Evolutionary conservation across 2,329 filamentous ascomycete species (phyloP).

Genomic region (Triangularia verruculosa): DNA sequence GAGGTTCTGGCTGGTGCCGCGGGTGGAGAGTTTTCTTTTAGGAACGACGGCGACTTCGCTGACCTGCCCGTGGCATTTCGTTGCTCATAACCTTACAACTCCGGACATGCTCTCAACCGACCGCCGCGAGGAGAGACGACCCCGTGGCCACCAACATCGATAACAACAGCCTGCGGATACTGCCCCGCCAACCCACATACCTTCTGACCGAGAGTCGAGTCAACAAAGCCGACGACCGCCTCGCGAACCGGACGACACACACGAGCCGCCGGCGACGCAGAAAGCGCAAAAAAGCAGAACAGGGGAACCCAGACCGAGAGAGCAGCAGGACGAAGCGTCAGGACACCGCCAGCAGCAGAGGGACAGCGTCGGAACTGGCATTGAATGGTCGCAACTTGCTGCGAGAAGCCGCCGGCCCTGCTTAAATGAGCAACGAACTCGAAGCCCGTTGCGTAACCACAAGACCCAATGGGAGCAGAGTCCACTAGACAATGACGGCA

Average conservation of each 20-base stretch:
- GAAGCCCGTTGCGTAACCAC: slow-evolving; percentile 44
- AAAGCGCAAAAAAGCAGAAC: slow-evolving; percentile 1
- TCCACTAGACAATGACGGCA: slow-evolving; percentile 37
- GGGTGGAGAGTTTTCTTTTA: slow-evolving; percentile 23
- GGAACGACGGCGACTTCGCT: slow-evolving; percentile 11
- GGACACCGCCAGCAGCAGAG: slow-evolving; percentile 4
- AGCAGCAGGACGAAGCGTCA: neutral
- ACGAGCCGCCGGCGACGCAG: neutral
- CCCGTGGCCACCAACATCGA: neutral
- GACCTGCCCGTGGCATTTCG: slow-evolving; percentile 6
- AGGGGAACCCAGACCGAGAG: slow-evolving; percentile 2
- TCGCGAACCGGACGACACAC: neutral
- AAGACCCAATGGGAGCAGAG: slow-evolving; percentile 42
- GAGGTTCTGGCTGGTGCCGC: neutral
- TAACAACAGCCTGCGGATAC: neutral
- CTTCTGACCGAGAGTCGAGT: slow-evolving; percentile 1
- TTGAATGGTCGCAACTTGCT: slow-evolving; percentile 35
- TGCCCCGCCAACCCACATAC: neutral
- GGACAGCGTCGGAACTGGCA: slow-evolving; percentile 28
- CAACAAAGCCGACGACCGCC: neutral
- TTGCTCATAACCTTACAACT: slow-evolving; percentile 8
- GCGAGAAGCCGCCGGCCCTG: slow-evolving; percentile 41
- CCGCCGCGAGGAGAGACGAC: neutral
- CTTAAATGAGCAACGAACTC: slow-evolving; percentile 42
- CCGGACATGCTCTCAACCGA: slow-evolving; percentile 17